phyloP scores from a whole-genome alignment of 352 stramenopile species.

The Globisporangium perplexum region DNA sequence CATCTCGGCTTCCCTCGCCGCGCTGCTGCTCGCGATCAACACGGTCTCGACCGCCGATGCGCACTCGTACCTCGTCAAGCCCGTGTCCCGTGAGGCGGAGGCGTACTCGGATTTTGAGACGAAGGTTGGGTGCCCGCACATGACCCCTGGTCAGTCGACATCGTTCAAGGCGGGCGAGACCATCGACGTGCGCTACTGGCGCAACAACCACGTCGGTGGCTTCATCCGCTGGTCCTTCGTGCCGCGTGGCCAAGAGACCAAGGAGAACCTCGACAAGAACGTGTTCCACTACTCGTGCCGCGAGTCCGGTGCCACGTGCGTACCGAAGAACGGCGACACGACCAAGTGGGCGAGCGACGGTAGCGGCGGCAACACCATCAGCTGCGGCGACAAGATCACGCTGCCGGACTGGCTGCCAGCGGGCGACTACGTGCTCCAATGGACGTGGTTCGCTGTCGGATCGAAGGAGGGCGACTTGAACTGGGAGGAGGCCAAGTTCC shows the following conservation, averaged over 20 bases:
- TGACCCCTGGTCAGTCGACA: conserved; percentile 23
- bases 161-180: conserved; percentile 31
- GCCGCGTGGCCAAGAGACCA: conserved; percentile 17
- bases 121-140: conserved; percentile 28
- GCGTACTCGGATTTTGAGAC: conserved; percentile 22
- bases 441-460: conserved; percentile 41
- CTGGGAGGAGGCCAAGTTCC: conserved; percentile 35
- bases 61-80: conserved; percentile 40
- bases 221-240: conserved; percentile 51
- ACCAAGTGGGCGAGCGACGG: conserved; percentile 22
- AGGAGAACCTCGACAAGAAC: conserved; percentile 26
- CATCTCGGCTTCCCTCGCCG: neutral
- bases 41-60: conserved; percentile 10
- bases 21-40: conserved; percentile 2
- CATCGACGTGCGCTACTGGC: conserved; percentile 44
- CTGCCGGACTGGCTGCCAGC: conserved; percentile 34
- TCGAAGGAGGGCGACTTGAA: conserved; percentile 43
- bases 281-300: conserved; percentile 52
- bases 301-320: conserved; percentile 30
- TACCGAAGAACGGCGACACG: conserved; percentile 10
- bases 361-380: conserved; percentile 24
- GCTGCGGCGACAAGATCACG: conserved; percentile 42
- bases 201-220: conserved; percentile 53
- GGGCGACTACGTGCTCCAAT: conserved; percentile 56
- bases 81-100: conserved; percentile 30